phyloP scores from a whole-genome alignment of 495 filamentous ascomycete species.

The Polyplosphaeria fusca region DNA sequence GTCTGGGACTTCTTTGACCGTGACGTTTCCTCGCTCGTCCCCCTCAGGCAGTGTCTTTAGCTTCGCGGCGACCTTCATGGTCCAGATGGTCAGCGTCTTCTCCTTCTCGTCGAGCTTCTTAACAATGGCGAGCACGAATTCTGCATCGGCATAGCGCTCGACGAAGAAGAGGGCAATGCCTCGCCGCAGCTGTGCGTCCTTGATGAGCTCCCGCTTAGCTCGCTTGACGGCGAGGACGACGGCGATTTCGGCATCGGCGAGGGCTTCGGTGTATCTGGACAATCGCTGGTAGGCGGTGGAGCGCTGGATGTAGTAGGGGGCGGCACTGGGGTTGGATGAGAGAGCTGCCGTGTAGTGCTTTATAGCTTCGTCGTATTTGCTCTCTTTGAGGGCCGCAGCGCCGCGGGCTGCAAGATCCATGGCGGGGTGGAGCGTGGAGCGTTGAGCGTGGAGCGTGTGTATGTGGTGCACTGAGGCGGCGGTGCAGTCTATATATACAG shows the following conservation, averaged over 20 bases:
- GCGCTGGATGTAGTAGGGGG: slow-evolving; percentile 82
- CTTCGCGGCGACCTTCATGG: slow-evolving; percentile 54
- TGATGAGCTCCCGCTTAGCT: slow-evolving; percentile 75
- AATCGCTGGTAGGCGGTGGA: slow-evolving; percentile 76
- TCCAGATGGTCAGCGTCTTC: slow-evolving; percentile 63
- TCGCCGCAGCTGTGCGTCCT: slow-evolving; percentile 75
- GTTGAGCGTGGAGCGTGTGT: too few relatives aligned
- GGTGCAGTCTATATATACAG: too few relatives aligned
- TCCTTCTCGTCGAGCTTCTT: slow-evolving; percentile 59
- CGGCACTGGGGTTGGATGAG: slow-evolving; percentile 59
- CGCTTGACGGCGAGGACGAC: slow-evolving; percentile 66
- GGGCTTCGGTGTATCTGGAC: slow-evolving; percentile 54
- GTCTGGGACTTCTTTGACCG: slow-evolving; percentile 62
- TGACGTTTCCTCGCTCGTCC: slow-evolving; percentile 56
- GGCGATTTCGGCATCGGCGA: slow-evolving; percentile 78
- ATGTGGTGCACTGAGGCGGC: too few relatives aligned
- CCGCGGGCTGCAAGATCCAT: slow-evolving; percentile 65
- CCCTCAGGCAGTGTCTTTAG: slow-evolving; percentile 50
- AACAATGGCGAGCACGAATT: slow-evolving; percentile 65
- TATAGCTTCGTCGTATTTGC: slow-evolving; percentile 66
- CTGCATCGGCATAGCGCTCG: slow-evolving; percentile 71
- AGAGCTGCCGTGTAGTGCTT: slow-evolving; percentile 75
- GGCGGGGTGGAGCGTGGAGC: slow-evolving; percentile 9
- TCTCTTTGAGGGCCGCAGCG: slow-evolving; percentile 59
- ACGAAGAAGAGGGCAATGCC: slow-evolving; percentile 69